Evolutionary conservation across 1,284 basidiomycete genomes (phyloP).

Genomic region (Apiotrichum gamsii): DNA sequence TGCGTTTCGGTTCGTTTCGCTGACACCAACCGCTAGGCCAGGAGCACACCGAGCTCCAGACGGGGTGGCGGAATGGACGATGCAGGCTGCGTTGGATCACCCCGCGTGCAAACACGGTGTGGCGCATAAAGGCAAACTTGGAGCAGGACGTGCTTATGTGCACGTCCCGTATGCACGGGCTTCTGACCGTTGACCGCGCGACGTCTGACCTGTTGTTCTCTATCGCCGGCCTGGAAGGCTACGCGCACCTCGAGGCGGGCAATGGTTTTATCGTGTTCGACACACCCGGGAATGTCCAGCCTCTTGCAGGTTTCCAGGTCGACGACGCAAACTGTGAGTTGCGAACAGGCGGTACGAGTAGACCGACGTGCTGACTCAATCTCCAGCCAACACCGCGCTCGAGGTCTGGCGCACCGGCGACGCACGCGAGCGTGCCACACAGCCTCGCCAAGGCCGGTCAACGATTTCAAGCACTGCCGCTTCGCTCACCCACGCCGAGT

Average conservation of each 20-base stretch:
- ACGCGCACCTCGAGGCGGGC: constrained; percentile 38
- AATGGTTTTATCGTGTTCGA: constrained; percentile 34
- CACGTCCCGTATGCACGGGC: constrained; percentile 19
- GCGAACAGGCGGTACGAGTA: too few relatives aligned
- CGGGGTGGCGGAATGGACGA: constrained; percentile 28
- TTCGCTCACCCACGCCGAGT: constrained; percentile 12
- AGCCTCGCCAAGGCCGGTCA: constrained; percentile 6
- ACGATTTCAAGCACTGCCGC: constrained; percentile 7
- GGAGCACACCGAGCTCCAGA: constrained; percentile 13
- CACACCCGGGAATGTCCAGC: constrained; percentile 5
- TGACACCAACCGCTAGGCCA: constrained; percentile 12
- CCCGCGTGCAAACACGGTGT: constrained; percentile 23
- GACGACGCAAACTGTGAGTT: constrained; percentile 1
- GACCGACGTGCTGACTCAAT: not conserved
- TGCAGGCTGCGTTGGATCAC: constrained; percentile 28
- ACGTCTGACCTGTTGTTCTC: constrained; percentile 24
- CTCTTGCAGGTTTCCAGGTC: constrained; percentile 1
- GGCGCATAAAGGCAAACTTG: constrained; percentile 38
- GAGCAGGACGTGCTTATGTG: constrained; percentile 28
- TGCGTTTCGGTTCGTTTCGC: not conserved
- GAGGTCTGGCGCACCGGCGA: constrained; percentile 28
- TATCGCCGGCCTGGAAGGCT: constrained; percentile 16
- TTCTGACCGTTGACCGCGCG: constrained; percentile 4
- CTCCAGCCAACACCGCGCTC: constrained; percentile 11
- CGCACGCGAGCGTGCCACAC: constrained; percentile 15